Base-by-base conservation (phyloP, 2,329 filamentous ascomycete genomes). In the Penicillium crustosum region DNA sequence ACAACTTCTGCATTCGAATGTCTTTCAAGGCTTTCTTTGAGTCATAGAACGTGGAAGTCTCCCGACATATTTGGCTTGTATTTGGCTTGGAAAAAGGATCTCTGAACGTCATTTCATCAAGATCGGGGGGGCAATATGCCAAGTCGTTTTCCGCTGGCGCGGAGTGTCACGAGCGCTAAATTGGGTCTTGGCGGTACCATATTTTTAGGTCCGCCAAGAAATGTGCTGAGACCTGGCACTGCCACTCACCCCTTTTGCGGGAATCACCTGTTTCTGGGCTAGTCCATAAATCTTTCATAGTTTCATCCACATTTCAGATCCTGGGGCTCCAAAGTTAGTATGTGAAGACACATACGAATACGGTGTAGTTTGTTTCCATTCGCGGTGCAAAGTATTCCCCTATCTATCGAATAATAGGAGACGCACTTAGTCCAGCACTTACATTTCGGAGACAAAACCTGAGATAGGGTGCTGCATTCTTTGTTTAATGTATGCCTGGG, bases 71-170 rank as follows among this genome's bases (percentile, higher is more conserved):
- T 25, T 8, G 4, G 4, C 15, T 35, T n/a, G 17, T n/a, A n/a
- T n/a, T n/a, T n/a, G n/a, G n/a, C n/a, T n/a, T n/a, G n/a, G n/a
- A 19, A 10, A 35, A 13, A 49, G 17, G 6, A 6, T 4, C 15
- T 38, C 15, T 39, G 35, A 19, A 15, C 29, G 6, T 41, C 12
- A 39, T 19, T 53, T 29, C 33, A 33, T 13, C 25, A 7, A 50
- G 21, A 12, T 25, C 19, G 44, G 36, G n/a, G 36, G 53, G n/a
- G 15, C 19, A 36, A 25, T 3, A 25, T 41, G 53, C 53, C 53
- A 55, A 55, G 53, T 39, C 15, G 6, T 49, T 49, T 49, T 55
- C 53, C 53, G 44, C 53, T 19, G 43, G 52, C 43, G 52, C 53
- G 53, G 53, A 49, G 15, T 48, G 45, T 48, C 45, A 48, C 31